Evolutionary conservation across 176 grass and related monocot species (phyloP), one percentile per base, ranked within the genome.

Genomic region (Guadua angustifolia): DNA sequence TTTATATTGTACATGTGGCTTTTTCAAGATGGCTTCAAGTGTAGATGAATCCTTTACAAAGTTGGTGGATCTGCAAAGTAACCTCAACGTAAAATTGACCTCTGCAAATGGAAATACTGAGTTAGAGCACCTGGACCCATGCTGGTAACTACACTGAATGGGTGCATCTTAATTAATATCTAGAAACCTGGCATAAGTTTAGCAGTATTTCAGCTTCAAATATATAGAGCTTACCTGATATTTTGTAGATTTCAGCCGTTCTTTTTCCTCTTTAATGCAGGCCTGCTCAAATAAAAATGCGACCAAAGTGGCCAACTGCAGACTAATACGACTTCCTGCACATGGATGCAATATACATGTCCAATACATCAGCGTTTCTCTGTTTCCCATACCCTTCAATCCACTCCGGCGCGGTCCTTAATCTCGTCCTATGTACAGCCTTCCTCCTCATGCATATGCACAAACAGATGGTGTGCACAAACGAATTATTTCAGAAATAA

Each of bases 1-100:
- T 79, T 89, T 95, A 85, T 98, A 98, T 19, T 95, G 87, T 70
- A 98, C 78, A 90, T 94, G 96, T 63, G 96, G 96, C 74, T 94
- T 98, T 75, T 98, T 98, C 50, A 95, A 83, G 77, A 98, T 85
- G 77, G 80, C 90, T 83, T 98, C 93, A 84, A 98, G 78, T 52
- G 93, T 92, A 49, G 87, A 92, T 69, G 86, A 79, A 46, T 95
- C 87, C 86, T 84, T 95, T 32, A 95, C 76, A n/a, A 16, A 93
- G 96, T 77, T 98, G 96, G 73, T 87, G 75, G 87, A 98, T 87
- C 65, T 60, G 51, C 56, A n/a, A n/a, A 51, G 85, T 81, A 82
- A 98, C 87, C 40, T 91, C 96, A 21, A 85, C 85, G 83, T 87
- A 57, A 95, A 98, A 95, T 59, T 90, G 86, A 79, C 81, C 96